A percentile compares a stretch with the other conserved stretches of the same genome.
phyloP scores from a whole-genome alignment of 306 rosid species.

The Acacia confusa region DNA sequence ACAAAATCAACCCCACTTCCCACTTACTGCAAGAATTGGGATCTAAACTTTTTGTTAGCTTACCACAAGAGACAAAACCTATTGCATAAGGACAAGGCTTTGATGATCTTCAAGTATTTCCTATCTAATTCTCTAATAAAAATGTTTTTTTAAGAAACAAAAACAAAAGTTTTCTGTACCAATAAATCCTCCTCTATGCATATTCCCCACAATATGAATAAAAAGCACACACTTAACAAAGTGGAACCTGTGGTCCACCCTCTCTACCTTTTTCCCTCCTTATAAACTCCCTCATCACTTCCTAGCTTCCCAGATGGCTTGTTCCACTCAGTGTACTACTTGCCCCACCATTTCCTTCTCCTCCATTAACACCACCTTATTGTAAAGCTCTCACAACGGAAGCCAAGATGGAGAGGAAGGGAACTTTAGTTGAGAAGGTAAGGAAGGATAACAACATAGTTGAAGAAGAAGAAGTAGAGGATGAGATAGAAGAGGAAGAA shows the following conservation, averaged over 20 bases:
- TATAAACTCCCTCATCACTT: conserved; percentile 38
- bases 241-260: conserved; percentile 61
- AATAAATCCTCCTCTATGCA: conserved; percentile 17
- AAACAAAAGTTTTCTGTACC: background rate
- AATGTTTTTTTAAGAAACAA: background rate
- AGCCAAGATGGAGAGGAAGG: conserved; percentile 57
- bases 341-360: conserved; percentile 12
- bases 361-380: conserved; percentile 12
- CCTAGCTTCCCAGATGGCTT: conserved; percentile 37
- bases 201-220: conserved; percentile 22
- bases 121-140: background rate
- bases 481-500: conserved; percentile 69
- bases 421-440: conserved; percentile 46
- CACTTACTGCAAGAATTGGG: conserved; percentile 24
- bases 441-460: conserved; percentile 37
- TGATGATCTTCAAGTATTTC: background rate
- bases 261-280: conserved; percentile 37
- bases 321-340: conserved; percentile 27
- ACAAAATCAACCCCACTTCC: conserved; percentile 36
- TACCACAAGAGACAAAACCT: conserved; percentile 34
- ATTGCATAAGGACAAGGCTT: background rate
- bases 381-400: conserved; percentile 48
- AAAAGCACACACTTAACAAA: conserved; percentile 38
- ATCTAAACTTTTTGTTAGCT: conserved; percentile 34
- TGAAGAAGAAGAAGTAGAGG: conserved; percentile 65